Evolutionary conservation across 2,329 filamentous ascomycete genomes (phyloP).

Genomic region (Beauveria sp.): DNA sequence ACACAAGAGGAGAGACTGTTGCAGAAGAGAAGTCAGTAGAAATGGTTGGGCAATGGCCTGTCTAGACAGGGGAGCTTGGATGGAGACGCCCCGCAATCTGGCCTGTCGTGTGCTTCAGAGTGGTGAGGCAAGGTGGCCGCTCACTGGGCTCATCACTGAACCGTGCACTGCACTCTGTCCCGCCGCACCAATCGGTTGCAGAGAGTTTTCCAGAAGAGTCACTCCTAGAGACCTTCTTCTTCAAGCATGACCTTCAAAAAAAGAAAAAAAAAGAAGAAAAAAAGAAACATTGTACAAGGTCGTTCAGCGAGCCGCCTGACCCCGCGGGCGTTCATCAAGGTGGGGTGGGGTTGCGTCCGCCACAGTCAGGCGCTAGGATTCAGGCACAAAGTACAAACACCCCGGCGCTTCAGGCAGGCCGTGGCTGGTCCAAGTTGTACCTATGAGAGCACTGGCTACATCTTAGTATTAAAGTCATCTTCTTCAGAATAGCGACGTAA

Average conservation of each 20-base stretch:
- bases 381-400: not conserved
- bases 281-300: not conserved
- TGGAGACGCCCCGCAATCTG: conserved; percentile 8
- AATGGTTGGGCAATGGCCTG: not conserved
- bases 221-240: too few species aligned
- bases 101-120: conserved; percentile 9
- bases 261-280: not conserved
- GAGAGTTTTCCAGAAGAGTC: too few species aligned
- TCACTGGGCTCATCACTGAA: not conserved
- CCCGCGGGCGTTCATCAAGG: not conserved
- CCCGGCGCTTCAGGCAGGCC: not conserved
- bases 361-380: not conserved
- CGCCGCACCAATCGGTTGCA: too few species aligned
- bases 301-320: not conserved
- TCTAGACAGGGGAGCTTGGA: conserved; percentile 2
- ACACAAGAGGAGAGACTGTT: conserved; percentile 3
- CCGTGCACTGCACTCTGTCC: not conserved
- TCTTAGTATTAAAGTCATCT: too few species aligned
- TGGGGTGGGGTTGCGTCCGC: not conserved
- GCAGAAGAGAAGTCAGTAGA: not conserved
- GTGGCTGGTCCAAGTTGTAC: not conserved
- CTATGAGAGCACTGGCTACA: not conserved
- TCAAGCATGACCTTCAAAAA: too few species aligned
- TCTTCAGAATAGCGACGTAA: not conserved
- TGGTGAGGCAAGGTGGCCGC: conserved; percentile 8